Conservation (phyloP, 345 rosid genomes). For the Bruguiera sexangula region DNA sequence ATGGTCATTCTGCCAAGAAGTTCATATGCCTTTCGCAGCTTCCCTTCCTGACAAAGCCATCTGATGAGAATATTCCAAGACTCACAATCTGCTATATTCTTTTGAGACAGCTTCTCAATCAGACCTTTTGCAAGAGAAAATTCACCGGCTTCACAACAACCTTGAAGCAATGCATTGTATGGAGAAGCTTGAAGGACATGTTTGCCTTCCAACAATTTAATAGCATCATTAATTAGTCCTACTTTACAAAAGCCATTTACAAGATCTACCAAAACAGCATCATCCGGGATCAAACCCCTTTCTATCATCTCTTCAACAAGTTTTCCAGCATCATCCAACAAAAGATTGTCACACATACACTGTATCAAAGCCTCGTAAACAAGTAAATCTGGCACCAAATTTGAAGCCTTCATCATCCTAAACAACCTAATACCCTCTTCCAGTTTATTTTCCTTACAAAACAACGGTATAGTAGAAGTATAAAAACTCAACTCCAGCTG, state of each 20-base stretch:
- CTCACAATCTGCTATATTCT: conserved; percentile 36
- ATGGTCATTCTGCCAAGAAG: conserved; percentile 47
- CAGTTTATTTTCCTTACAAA: conserved; percentile 39
- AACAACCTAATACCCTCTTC: conserved; percentile 38
- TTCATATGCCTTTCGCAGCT: conserved; percentile 35
- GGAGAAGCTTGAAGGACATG: conserved; percentile 31
- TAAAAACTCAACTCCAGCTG: conserved; percentile 34
- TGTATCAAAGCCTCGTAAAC: conserved; percentile 30
- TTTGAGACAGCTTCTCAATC: conserved; percentile 36
- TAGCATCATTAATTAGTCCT: conserved; percentile 33
- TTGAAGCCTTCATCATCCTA: conserved; percentile 38
- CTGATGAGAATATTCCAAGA: conserved; percentile 52
- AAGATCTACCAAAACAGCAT: conserved; percentile 31
- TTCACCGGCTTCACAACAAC: conserved; percentile 40
- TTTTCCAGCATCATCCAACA: conserved; percentile 34
- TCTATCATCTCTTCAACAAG: conserved; percentile 42
- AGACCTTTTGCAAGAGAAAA: conserved; percentile 36
- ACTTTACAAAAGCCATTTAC: conserved; percentile 39
- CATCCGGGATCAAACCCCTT: conserved; percentile 22
- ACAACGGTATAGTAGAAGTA: conserved; percentile 33
- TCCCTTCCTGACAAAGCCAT: conserved; percentile 41
- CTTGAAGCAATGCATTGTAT: conserved; percentile 42
- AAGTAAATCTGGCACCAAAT: conserved; percentile 28
- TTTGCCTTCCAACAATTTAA: conserved; percentile 40
- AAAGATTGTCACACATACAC: conserved; percentile 39